These are phyloP conservation scores for Mycena alexandri DNA, from an alignment of 768 basidiomycete genomes.

Conservation along the genomic window DNA sequence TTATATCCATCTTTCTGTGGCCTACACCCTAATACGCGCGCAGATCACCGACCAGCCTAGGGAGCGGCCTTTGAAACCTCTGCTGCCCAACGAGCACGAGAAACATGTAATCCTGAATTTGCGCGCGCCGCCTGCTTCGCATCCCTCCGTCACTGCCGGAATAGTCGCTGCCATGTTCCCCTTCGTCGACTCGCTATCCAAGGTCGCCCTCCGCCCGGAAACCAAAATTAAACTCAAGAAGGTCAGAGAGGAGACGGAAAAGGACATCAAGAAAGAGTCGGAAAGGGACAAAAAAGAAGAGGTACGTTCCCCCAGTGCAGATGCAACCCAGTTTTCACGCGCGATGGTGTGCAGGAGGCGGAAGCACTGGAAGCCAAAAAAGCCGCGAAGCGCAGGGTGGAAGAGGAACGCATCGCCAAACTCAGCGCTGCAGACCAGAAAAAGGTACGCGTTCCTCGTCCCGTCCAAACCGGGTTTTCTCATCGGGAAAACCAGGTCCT, in stretches of 20 bases:
- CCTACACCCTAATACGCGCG: constrained; percentile 18
- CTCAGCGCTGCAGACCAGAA: constrained; percentile 86
- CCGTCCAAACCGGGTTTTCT: constrained; percentile 15
- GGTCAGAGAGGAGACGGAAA: constrained; percentile 78
- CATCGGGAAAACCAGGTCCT: constrained; percentile 56
- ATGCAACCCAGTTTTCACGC: constrained; percentile 13
- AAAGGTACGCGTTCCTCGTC: constrained; percentile 64
- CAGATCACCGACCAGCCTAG: constrained; percentile 90
- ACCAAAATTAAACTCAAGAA: constrained; percentile 83
- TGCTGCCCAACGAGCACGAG: constrained; percentile 64
- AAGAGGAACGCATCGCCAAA: constrained; percentile 79
- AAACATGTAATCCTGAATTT: constrained; percentile 85
- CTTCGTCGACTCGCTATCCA: constrained; percentile 76
- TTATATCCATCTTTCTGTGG: constrained; percentile 13
- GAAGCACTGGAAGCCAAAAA: constrained; percentile 77
- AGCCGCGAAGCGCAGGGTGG: constrained; percentile 77
- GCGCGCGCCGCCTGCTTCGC: constrained; percentile 62
- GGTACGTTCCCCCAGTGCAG: constrained; percentile 48
- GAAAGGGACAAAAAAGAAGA: constrained; percentile 80
- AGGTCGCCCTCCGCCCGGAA: constrained; percentile 80
- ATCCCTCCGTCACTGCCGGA: constrained; percentile 63
- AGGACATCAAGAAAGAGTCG: constrained; percentile 74
- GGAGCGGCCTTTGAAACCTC: constrained; percentile 68
- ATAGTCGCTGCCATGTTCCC: constrained; percentile 80
- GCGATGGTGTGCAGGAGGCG: constrained; percentile 39